Evolutionary conservation across 768 basidiomycete genomes (phyloP), one percentile per base, ranked within the genome.

Genomic region (Tulasnella sp.): DNA sequence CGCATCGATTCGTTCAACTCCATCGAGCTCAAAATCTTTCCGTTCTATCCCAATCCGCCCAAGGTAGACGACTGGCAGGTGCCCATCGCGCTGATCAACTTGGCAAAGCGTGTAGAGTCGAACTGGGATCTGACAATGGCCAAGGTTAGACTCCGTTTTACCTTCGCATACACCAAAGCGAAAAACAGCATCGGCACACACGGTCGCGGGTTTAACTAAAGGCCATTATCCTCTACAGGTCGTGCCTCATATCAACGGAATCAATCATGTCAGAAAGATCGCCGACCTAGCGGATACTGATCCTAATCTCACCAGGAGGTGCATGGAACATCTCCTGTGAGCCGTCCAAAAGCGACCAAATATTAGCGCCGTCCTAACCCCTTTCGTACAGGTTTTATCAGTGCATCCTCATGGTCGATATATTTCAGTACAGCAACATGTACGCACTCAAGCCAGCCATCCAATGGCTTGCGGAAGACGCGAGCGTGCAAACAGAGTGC

Each of bases 361-460:
- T 4, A 40, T 17, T 35, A 47, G 42, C 41, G 4, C 35, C 34
- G 69, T 4, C 19, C 32, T 44, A 35, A 52, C 29, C 34, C 47
- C 42, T 35, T 39, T 70, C 40, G 26, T 42, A 52, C n/a, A 95
- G 94, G 59, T 97, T 94, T 77, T 98, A 98, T 78, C 94, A 97
- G 81, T 94, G 95, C 47, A 88, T 70, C 37, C 94, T 98, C 91
- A 91, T 89, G 75, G 88, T 95, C 70, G 97, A 99, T 81, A 93
- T 98, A 59, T 99, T 99, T 79, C 95, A 97, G 79, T 96, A 90
- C 79, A 94, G 94, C 17, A 98, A 98, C 79, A 94, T 96, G 89
- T 99, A 99, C 78, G 94, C 94, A 0, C 83, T 95, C 34, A 87
- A 90, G 67, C 92, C 90, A 76, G 90, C 88, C 74, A 87, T 97